Evolutionary conservation across 2,329 filamentous ascomycete genomes (phyloP).

Genomic region (Geoglossum cookeanum): DNA sequence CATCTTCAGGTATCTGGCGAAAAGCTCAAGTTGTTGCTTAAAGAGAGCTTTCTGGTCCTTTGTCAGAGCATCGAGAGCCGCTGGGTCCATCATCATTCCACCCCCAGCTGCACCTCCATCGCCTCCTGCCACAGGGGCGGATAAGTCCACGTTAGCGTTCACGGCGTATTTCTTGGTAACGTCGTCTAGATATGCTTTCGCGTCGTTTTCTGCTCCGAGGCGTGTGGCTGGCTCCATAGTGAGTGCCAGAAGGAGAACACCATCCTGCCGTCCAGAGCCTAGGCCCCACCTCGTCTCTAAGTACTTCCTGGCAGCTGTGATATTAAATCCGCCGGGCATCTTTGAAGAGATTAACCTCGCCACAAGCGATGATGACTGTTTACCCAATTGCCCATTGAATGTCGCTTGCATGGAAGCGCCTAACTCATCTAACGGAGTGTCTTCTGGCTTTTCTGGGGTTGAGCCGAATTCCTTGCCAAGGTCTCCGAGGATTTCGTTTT

Average conservation of each 20-base stretch:
- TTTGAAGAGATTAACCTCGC: conserved; percentile 93
- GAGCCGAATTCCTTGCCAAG: conserved; percentile 96
- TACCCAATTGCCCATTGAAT: conserved; percentile 97
- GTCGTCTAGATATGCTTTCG: conserved; percentile 80
- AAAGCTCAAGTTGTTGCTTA: conserved; percentile 94
- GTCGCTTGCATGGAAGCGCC: conserved; percentile 91
- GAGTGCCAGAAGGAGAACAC: conserved; percentile 68
- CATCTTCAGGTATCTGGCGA: conserved; percentile 91
- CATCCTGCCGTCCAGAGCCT: conserved; percentile 71
- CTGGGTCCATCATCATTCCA: conserved; percentile 99
- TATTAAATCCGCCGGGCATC: conserved; percentile 99
- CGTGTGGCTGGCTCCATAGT: conserved; percentile 85
- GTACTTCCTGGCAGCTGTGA: conserved; percentile 87
- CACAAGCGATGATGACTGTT: conserved; percentile 84
- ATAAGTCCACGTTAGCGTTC: conserved; percentile 65
- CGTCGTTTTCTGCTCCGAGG: conserved; percentile 74
- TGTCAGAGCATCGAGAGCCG: conserved; percentile 86
- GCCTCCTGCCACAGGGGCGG: conserved; percentile 49
- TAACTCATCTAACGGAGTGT: conserved; percentile 87
- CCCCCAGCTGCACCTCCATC: conserved; percentile 52
- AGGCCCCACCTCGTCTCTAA: conserved; percentile 88
- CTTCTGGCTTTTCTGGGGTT: conserved; percentile 95
- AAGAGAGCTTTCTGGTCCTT: conserved; percentile 92
- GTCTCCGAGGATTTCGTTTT: conserved; percentile 97
- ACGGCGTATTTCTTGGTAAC: conserved; percentile 78